Evolutionary conservation across 192 early-diverging fungal genomes (phyloP), one percentile per base, ranked within the genome.

Genomic region (Coemansia sp.): DNA sequence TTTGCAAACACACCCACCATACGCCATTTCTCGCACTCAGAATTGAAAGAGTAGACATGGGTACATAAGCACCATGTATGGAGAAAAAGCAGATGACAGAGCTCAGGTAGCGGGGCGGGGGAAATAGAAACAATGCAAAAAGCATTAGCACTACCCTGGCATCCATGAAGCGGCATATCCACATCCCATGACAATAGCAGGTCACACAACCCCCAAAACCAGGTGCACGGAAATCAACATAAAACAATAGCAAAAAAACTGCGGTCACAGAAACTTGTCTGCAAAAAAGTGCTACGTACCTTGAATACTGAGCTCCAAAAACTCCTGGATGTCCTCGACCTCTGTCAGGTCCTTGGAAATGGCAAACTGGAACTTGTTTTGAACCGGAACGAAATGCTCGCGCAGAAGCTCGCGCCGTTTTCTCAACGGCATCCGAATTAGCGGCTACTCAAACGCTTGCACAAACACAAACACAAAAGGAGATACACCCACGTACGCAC

Each of bases 311-410:
- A 71, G 52, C 66, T 84, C 81, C 20, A 84, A 66, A 55, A 98
- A 96, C 6, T 90, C 88, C 72, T 98, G 97, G 57, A 99, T 99
- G 68, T 94, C 96, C 55, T 97, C 98, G 11, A 96, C 93, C 61
- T 88, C 86, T 33, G 75, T 88, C 14, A 92, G 87, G 60, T 94
- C 91, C 87, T 92, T 90, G 61, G 88, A 83, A 64, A 90, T 91
- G 8, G 96, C 97, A 85, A 95, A 97, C 8, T 83, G 76, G 82
- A 98, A 98, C 70, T 96, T 90, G 43, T 94, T 93, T n/a, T 89
- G 78, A 3, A 94, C 86, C 41, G 92, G 88, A 34, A 81, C 70
- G 77, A 99, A 98, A 41, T 86, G 64, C 38, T 87, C 73, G 51
- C 79, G 72, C 53, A 99, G 75, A 12, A 90, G 63, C 63, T 93